Base-by-base conservation (phyloP, 306 rosid genomes). In the Casuarina cunninghamiana region DNA sequence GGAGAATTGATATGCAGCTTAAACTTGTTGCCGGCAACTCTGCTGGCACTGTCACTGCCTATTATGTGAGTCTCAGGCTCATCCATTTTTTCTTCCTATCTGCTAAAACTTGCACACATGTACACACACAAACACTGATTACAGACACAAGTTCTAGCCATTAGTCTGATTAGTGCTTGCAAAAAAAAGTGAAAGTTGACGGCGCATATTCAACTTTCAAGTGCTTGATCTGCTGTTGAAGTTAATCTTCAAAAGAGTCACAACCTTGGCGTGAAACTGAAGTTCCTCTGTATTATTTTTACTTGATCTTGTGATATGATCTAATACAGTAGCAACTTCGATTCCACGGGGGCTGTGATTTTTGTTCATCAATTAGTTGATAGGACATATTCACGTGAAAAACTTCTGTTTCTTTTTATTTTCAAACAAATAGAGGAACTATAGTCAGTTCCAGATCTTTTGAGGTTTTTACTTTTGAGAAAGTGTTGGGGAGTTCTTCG, bases 11-110 rank as follows among this genome's bases (percentile, higher is more conserved):
- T 78, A 88, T 93, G 98, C 97, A 93, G 72, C 98, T 91, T 78
- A 93, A 90, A 84, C 98, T 93, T 32, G 97, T 93, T 42, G 83
- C 98, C 15, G 98, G 98, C 10, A 93, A 89, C 83, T 93, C 98
- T 45, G 97, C 94, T 2, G 94, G 97, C 79, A 91, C 98, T 1
- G 97, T 91, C 35, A 91, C 97, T 63, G 97, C 97, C 71, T 93
- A 93, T 75, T 93, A 93, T 73, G 96, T 91, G 84, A 5, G 80
- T 74, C 54, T 35, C 2, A 19, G 15, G 46, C 61, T 57, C 38
- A 0, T 51, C 39, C 67, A 10, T 7, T 50, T 49, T 65, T 16
- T 71, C 77, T 53, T 61, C 72, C 68, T 58, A 19, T 72, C 65
- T 61, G 68, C 55, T 63, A 9, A 16, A 4, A 10, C 3, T 39